These are phyloP conservation scores for Emmonsiellopsis sp. DNA, from an alignment of 2,329 filamentous ascomycete species.

Conservation along the genomic window DNA sequence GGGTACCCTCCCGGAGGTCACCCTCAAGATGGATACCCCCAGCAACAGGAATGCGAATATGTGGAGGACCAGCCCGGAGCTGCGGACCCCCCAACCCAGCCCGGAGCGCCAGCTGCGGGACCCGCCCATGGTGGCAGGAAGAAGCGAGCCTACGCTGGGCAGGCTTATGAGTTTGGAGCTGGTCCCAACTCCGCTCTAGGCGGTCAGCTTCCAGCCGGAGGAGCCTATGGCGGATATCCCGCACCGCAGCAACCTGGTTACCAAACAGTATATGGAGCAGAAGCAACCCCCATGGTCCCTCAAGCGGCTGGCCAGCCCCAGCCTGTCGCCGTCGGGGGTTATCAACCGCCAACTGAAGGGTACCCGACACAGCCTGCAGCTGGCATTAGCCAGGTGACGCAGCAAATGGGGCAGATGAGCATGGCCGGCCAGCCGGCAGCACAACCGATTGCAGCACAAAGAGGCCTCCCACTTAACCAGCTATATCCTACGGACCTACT, in stretches of 20 bases:
- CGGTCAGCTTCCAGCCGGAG: constrained; percentile 40
- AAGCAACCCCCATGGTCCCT: constrained; percentile 28
- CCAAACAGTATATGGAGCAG: constrained; percentile 34
- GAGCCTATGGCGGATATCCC: constrained; percentile 55
- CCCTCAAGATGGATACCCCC: constrained; percentile 37
- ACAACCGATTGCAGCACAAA: constrained; percentile 33
- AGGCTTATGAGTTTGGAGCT: constrained; percentile 84
- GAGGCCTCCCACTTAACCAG: constrained; percentile 60
- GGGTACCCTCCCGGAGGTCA: constrained; percentile 37
- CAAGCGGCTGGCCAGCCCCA: constrained; percentile 16
- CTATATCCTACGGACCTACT: constrained; percentile 87
- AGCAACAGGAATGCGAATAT: constrained; percentile 29
- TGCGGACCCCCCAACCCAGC: constrained; percentile 22
- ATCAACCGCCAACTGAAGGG: constrained; percentile 58
- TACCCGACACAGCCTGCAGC: constrained; percentile 50
- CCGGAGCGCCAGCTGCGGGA: constrained; percentile 10
- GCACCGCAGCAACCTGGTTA: constrained; percentile 39
- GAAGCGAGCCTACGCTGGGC: constrained; percentile 88
- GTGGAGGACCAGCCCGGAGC: constrained; percentile 26
- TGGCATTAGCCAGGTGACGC: constrained; percentile 63
- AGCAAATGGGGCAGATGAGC: constrained; percentile 74
- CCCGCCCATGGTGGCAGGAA: constrained; percentile 43
- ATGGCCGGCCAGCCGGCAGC: constrained; percentile 50
- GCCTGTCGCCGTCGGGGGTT: constrained; percentile 43
- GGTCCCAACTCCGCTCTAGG: constrained; percentile 67